Base-by-base conservation (phyloP, 2,329 filamentous ascomycete genomes). In the Nemania sp. region DNA sequence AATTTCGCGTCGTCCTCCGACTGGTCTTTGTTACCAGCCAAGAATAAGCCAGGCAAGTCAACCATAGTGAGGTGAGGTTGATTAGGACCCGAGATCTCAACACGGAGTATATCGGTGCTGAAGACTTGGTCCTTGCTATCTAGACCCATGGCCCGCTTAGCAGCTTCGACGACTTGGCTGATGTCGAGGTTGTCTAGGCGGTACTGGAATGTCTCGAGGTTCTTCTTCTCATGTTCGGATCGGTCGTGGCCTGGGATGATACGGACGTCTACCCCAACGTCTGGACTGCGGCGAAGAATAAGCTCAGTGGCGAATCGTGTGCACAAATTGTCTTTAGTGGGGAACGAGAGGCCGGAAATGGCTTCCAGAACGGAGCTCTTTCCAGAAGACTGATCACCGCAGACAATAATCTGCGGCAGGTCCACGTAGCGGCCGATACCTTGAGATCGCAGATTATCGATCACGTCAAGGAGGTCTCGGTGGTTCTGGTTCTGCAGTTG, bases 271-370 rank as follows among this genome's bases (percentile, higher is more conserved):
- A 71, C n/a, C 3, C 25, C 43, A 6, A 32, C 20, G n/a, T 10
- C 40, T 5, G 70, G 10, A 25, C 15, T 73, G 1, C 79, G 78
- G 10, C 46, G 52, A 43, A 60, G 40, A 35, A 51, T 56, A 17
- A 89, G 73, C 68, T 89, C 83, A 29, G 25, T 89, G 0, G 85
- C 80, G 64, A 89, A 88, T 0, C 83, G 78, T 0, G 87, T 89
- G 71, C 86, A 88, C 0, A 87, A 68, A 35, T 78, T 81, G 54
- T 83, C 81, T 5, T 84, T 82, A 2, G 77, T 75, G 0, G 85
- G 86, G 62, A 89, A 89, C 0, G 79, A 76, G 2, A 89, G 78
- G 11, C 83, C 79, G 0, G 85, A 86, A 43, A 87, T 80, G 0
- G 82, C 80, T 65, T 87, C 82, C 0, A 87, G 75, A 0, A 84